Percentiles rank a stretch among this genome's conserved stretches.
These are phyloP conservation scores for Pilaira anomala DNA, from an alignment of 192 early-diverging fungal genomes.

Conservation along the genomic window DNA sequence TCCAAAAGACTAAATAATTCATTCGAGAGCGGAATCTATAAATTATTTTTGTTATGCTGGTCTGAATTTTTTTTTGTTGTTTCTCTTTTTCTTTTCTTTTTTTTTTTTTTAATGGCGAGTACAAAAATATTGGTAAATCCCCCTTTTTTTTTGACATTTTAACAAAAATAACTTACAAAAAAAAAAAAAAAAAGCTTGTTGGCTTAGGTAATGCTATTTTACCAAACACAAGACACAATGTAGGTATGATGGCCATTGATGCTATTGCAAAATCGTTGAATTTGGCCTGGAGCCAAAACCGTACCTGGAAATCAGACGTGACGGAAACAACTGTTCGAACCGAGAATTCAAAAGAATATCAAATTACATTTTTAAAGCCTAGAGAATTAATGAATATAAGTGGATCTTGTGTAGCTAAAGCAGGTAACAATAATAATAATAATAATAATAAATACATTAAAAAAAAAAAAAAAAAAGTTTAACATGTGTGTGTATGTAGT, in stretches of 20 bases:
- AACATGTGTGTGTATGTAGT: conserved; percentile 19
- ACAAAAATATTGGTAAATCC: conserved; percentile 10
- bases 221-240: conserved; percentile 67
- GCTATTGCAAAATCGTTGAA: conserved; percentile 43
- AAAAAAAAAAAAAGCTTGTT: conserved; percentile 43
- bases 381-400: conserved; percentile 66
- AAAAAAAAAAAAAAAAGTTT: neutral
- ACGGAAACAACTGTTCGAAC: neutral
- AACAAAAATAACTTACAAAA: neutral
- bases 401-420: conserved; percentile 57
- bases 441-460: neutral
- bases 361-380: conserved; percentile 62
- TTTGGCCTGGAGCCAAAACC: conserved; percentile 40
- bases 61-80: too few species aligned
- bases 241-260: conserved; percentile 70
- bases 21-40: too few species aligned
- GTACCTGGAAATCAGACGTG: conserved; percentile 23
- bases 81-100: neutral
- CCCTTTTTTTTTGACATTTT: neutral
- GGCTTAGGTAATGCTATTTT: conserved; percentile 70
- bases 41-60: too few species aligned
- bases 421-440: conserved; percentile 47
- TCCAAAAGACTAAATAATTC: too few species aligned
- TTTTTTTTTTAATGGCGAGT: neutral
- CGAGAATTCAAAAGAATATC: conserved; percentile 25